Percentiles rank a stretch among this genome's conserved stretches.
phyloP scores from a whole-genome alignment of 1,284 basidiomycete species.

The Anthracocystis setariae region DNA sequence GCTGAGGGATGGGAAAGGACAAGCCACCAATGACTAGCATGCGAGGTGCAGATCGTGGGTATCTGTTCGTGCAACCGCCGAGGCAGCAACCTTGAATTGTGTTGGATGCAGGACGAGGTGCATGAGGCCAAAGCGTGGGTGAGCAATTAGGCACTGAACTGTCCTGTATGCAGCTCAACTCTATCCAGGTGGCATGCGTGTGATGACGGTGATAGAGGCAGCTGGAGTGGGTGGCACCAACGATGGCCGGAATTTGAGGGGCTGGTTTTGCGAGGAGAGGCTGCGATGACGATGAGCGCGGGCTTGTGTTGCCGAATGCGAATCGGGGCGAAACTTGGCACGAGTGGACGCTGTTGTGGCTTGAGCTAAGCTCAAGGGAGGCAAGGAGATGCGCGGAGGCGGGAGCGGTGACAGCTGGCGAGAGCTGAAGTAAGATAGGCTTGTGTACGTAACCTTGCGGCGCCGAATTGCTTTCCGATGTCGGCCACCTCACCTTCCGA shows the following conservation, averaged over 20 bases:
- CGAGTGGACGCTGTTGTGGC: not conserved
- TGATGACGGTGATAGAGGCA: not conserved
- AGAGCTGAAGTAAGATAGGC: not conserved
- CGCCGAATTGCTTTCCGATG: not conserved
- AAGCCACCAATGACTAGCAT: slow-evolving; percentile 19
- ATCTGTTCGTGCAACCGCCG: slow-evolving; percentile 3
- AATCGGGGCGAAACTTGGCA: not conserved
- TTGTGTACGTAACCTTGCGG: not conserved
- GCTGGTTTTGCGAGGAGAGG: not conserved
- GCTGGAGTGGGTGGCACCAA: not conserved
- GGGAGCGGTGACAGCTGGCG: not conserved
- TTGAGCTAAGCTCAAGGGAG: not conserved
- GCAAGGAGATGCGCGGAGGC: not conserved
- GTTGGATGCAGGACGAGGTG: not conserved
- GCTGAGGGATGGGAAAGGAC: not conserved
- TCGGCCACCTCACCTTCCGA: not conserved
- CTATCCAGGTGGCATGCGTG: slow-evolving; percentile 2
- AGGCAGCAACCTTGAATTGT: slow-evolving; percentile 1
- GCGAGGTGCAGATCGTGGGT: slow-evolving; percentile 22
- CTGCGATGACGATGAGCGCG: not conserved
- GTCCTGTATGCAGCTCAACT: not conserved
- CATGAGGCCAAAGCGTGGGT: not conserved
- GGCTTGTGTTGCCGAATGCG: not conserved
- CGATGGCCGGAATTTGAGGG: not conserved
- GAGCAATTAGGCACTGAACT: not conserved